These are phyloP conservation scores for Buddleja alternifolia DNA, from an alignment of 257 asterid species.

Conservation along the genomic window DNA sequence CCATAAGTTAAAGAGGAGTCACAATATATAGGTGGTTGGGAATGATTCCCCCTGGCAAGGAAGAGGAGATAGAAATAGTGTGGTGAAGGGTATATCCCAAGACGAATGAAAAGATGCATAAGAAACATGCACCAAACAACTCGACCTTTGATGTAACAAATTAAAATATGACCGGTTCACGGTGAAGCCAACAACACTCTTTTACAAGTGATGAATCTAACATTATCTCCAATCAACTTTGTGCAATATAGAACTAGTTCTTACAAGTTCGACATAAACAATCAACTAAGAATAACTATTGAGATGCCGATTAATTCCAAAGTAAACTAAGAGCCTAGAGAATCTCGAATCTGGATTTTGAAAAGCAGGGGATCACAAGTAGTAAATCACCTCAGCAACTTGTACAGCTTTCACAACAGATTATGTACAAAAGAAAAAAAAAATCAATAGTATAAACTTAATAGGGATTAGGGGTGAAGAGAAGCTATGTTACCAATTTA, in stretches of 20 bases:
- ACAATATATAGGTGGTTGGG: neutral
- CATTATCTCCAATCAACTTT: conserved; percentile 3
- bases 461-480: conserved; percentile 16
- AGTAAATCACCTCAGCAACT: conserved; percentile 17
- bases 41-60: neutral
- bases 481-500: conserved; percentile 62
- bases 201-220: too few species aligned
- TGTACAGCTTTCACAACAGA: neutral
- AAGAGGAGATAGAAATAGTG: neutral
- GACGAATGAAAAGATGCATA: conserved; percentile 3
- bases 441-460: conserved; percentile 4
- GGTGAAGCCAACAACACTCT: conserved; percentile 10
- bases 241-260: neutral
- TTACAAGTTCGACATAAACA: conserved; percentile 2
- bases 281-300: conserved; percentile 8
- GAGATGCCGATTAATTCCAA: conserved; percentile 14
- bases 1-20: conserved; percentile 1
- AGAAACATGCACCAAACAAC: neutral
- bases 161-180: too few species aligned
- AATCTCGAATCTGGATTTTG: neutral
- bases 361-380: conserved; percentile 1
- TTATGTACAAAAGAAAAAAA: neutral
- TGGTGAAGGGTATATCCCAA: neutral
- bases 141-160: neutral
- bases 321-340: conserved; percentile 1